A percentile compares a stretch with the other conserved stretches of the same genome.
Evolutionary conservation across 139 green algal genomes (phyloP).

Genomic region (Auxenochlorella pyrenoidosa): DNA sequence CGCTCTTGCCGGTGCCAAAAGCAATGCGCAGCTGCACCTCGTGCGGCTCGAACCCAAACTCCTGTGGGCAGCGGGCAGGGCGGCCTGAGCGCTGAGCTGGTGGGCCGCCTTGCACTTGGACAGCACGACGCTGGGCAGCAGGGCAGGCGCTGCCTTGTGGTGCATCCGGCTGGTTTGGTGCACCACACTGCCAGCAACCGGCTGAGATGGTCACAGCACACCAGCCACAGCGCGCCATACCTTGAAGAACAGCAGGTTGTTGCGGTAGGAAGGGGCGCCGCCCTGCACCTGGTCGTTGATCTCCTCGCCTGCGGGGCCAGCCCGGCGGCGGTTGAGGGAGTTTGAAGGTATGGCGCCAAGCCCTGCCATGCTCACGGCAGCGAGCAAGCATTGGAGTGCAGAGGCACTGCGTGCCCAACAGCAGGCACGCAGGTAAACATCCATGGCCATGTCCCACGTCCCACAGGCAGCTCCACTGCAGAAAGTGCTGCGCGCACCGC

Average conservation of each 20-base stretch:
- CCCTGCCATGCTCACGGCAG: not conserved
- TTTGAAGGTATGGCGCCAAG: not conserved
- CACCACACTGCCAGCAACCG: not conserved
- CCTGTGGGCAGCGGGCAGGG: not conserved
- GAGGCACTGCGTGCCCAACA: too few species aligned
- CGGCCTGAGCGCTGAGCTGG: too few species aligned
- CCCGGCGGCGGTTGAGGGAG: too few species aligned
- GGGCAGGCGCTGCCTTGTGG: too few species aligned
- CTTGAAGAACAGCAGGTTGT: slow-evolving; percentile 68
- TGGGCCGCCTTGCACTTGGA: too few species aligned
- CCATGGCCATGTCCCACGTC: too few species aligned
- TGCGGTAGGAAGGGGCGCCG: slow-evolving; percentile 68
- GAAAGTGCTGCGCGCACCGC: not conserved
- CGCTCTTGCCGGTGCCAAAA: slow-evolving; percentile 66
- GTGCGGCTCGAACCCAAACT: slow-evolving; percentile 68
- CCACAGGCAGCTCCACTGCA: too few species aligned
- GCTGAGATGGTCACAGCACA: too few species aligned
- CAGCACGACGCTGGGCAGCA: too few species aligned
- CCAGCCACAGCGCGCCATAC: not conserved
- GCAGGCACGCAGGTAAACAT: too few species aligned
- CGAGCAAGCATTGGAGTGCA: not conserved
- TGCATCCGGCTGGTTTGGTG: too few species aligned
- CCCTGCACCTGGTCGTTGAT: slow-evolving; percentile 82
- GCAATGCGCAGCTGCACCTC: slow-evolving; percentile 66
- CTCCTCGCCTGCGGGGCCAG: slow-evolving; percentile 35